phyloP scores from a whole-genome alignment of 2,329 filamentous ascomycete species.

The Alternaria infectoria region DNA sequence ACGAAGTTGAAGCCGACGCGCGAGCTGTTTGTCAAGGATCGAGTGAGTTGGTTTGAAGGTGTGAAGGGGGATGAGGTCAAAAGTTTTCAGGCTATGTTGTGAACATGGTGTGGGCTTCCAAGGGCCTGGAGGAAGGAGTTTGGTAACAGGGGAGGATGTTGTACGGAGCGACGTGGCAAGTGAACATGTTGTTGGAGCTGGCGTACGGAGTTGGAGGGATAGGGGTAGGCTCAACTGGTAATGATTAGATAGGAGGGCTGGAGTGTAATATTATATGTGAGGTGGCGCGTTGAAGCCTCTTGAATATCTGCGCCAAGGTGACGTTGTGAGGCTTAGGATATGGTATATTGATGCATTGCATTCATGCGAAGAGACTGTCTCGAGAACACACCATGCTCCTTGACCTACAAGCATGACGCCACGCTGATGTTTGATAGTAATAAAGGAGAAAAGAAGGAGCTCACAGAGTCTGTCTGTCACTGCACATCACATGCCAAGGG shows the following conservation, averaged over 20 bases:
- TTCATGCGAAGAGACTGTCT: neutral
- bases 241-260: neutral
- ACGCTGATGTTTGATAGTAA: neutral
- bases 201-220: neutral
- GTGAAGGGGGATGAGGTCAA: slow-evolving; percentile 6
- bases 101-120: neutral
- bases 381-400: neutral
- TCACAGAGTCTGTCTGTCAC: neutral
- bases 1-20: slow-evolving; percentile 60
- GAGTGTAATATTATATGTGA: neutral
- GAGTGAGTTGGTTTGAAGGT: slow-evolving; percentile 56
- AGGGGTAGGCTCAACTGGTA: neutral
- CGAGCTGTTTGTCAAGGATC: slow-evolving; percentile 61
- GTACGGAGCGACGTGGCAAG: neutral
- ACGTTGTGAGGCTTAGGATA: neutral
- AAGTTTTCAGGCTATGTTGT: neutral
- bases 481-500: neutral
- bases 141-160: neutral
- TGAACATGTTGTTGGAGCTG: neutral
- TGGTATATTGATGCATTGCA: neutral
- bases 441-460: neutral
- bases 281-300: neutral
- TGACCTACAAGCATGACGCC: neutral
- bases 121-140: neutral
- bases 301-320: neutral